Percentiles rank a stretch among this genome's conserved stretches.
Evolutionary conservation across 371 early-diverging fungal genomes (phyloP).

Genomic region (Funneliformis caledonium): DNA sequence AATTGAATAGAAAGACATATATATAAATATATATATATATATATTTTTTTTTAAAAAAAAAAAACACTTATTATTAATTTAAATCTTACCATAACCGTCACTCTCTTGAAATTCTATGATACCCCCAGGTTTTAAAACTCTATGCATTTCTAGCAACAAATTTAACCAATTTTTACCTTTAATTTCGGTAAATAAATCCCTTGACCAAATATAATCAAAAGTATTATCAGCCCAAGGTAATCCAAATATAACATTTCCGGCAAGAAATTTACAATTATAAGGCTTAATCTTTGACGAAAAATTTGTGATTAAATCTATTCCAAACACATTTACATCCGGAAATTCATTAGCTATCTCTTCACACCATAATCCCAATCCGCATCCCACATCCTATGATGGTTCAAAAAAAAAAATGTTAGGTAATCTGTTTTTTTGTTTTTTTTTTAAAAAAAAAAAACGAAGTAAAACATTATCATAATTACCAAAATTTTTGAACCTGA

Average conservation of each 20-base stretch:
- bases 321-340: slow-evolving; percentile 20
- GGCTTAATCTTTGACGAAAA: slow-evolving; percentile 15
- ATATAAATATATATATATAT: neutral
- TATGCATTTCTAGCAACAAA: slow-evolving; percentile 3
- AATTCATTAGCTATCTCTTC: slow-evolving; percentile 12
- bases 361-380: slow-evolving; percentile 7
- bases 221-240: neutral
- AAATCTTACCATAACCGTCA: neutral
- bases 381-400: slow-evolving; percentile 16
- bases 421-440: neutral
- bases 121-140: slow-evolving; percentile 25
- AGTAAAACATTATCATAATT: neutral
- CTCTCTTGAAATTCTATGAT: neutral
- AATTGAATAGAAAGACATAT: neutral
- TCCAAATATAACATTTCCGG: neutral
- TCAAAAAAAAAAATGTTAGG: neutral
- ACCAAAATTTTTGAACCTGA: slow-evolving; percentile 17
- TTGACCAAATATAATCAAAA: slow-evolving; percentile 19
- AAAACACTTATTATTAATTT: neutral
- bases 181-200: neutral
- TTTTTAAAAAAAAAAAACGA: neutral
- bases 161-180: neutral
- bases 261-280: slow-evolving; percentile 3
- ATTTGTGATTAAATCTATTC: neutral
- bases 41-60: neutral